Percentiles rank a stretch among this genome's conserved stretches.
phyloP scores from a whole-genome alignment of 441 rosid genomes.

The Gossypium gossypioides region DNA sequence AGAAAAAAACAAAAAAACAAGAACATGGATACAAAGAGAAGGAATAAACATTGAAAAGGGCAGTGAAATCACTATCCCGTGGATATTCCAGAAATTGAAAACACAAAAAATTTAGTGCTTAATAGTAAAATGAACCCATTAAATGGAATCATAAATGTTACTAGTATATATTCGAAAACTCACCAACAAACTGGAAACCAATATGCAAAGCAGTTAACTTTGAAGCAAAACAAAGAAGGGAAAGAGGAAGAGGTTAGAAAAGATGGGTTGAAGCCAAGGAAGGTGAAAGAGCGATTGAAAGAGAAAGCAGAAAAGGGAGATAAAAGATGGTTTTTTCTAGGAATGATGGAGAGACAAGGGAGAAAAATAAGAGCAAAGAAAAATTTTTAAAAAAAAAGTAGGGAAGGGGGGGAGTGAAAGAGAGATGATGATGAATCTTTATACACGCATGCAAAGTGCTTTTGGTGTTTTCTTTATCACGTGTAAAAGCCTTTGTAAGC shows the following conservation, averaged over 20 bases:
- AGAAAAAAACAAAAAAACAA: conserved; percentile 43
- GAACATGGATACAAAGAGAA: conserved; percentile 53
- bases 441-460: conserved; percentile 93
- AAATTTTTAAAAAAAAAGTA: too few species aligned
- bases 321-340: conserved; percentile 15
- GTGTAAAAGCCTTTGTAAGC: conserved; percentile 53
- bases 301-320: conserved; percentile 12
- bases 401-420: conserved; percentile 9
- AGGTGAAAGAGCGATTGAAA: conserved; percentile 14
- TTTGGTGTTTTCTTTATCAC: conserved; percentile 80
- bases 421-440: conserved; percentile 49
- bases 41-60: conserved; percentile 90
- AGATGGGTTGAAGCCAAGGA: conserved; percentile 8
- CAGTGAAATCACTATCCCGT: conserved; percentile 67
- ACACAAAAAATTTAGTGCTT: conserved; percentile 20
- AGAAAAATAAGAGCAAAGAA: not conserved
- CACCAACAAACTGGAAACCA: conserved; percentile 13
- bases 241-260: not conserved
- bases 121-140: conserved; percentile 12
- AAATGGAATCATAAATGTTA: conserved; percentile 12
- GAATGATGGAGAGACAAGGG: conserved; percentile 14
- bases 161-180: conserved; percentile 5
- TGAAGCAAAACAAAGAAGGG: not conserved
- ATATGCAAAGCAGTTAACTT: conserved; percentile 6
- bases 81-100: conserved; percentile 13